Conservation (phyloP, 306 rosid species). For the Canavalia ensiformis region DNA sequence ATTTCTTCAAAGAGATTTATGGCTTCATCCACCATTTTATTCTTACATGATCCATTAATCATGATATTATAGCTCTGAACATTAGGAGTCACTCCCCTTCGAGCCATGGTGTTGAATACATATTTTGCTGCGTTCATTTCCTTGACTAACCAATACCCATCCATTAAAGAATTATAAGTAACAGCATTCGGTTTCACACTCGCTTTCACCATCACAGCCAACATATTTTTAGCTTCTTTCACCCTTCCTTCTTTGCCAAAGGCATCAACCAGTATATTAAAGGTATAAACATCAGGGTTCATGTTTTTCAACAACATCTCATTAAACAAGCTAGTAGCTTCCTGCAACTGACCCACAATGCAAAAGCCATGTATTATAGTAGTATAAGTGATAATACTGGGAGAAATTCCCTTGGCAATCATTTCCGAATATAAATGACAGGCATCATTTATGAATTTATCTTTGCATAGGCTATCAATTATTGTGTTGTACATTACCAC, state of each 20-base stretch:
- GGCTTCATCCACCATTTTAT: too few species aligned
- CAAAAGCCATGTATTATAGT: background rate
- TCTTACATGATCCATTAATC: too few species aligned
- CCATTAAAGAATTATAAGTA: slow-evolving; percentile 1
- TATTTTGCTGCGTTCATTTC: background rate
- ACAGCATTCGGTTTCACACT: background rate
- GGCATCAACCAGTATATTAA: background rate
- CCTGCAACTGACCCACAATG: background rate
- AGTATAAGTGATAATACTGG: background rate
- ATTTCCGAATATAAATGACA: background rate
- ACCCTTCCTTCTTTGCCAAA: slow-evolving; percentile 17
- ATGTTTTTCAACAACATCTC: background rate
- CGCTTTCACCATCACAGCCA: slow-evolving; percentile 26
- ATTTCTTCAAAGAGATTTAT: too few species aligned
- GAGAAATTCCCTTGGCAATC: background rate
- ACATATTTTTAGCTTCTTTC: background rate
- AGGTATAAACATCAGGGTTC: background rate
- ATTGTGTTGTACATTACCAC: background rate
- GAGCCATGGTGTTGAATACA: too few species aligned
- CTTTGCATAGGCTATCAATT: background rate
- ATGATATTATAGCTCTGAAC: too few species aligned
- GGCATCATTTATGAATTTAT: background rate
- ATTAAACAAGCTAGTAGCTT: background rate
- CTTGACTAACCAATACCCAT: slow-evolving; percentile 34
- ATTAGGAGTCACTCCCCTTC: too few species aligned